Evolutionary conservation across 2,329 filamentous ascomycete genomes (phyloP).

Genomic region (Lecanoromycetidae sp.): DNA sequence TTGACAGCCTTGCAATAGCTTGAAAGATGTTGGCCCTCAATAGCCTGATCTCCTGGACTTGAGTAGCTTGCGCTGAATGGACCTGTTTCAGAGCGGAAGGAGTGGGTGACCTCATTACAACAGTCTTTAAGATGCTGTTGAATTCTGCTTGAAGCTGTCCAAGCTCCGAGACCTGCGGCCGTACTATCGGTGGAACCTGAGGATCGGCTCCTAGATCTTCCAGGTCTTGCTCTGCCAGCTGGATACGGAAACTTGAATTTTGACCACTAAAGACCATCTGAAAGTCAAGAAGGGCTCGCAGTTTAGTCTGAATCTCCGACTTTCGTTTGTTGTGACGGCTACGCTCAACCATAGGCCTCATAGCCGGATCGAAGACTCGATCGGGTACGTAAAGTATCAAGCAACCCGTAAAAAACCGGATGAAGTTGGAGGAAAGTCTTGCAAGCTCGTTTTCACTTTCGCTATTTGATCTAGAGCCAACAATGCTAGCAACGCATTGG

Average conservation of each 20-base stretch:
- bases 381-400: constrained; percentile 77
- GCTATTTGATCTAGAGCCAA: neutral
- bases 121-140: constrained; percentile 57
- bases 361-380: constrained; percentile 68
- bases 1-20: constrained; percentile 56
- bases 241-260: constrained; percentile 52
- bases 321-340: constrained; percentile 46
- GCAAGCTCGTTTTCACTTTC: constrained; percentile 22
- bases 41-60: constrained; percentile 26
- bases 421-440: constrained; percentile 51
- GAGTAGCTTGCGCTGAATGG: neutral
- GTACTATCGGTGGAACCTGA: constrained; percentile 53
- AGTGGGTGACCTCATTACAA: constrained; percentile 37
- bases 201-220: constrained; percentile 54
- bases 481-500: neutral
- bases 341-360: constrained; percentile 51
- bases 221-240: constrained; percentile 52
- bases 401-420: constrained; percentile 61
- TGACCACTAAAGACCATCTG: constrained; percentile 58
- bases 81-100: constrained; percentile 8
- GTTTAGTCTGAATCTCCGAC: constrained; percentile 41
- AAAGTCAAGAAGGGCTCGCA: constrained; percentile 52
- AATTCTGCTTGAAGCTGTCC: constrained; percentile 71
- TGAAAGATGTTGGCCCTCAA: constrained; percentile 49
- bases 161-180: constrained; percentile 57